Evolutionary conservation across 1,139 yeast species (phyloP).

Genomic region (Yamadazyma pseudoaaseri): DNA sequence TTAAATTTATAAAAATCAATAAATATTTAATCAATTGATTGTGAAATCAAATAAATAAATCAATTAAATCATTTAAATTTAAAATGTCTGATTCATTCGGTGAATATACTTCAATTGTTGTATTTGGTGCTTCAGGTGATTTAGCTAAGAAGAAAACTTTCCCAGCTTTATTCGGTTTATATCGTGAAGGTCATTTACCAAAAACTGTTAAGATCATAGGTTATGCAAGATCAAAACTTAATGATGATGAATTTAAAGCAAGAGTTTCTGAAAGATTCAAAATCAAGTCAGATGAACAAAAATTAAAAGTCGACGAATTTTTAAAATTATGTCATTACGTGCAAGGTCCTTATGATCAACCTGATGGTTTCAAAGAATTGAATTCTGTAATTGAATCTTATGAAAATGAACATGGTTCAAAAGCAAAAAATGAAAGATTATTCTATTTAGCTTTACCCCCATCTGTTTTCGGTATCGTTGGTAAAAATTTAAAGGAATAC

Average conservation of each 20-base stretch:
- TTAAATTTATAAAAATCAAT: too few species aligned
- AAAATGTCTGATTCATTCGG: constrained; percentile 39
- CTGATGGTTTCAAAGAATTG: constrained; percentile 67
- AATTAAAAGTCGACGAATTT: constrained; percentile 58
- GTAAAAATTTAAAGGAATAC: constrained; percentile 65
- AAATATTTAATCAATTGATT: too few species aligned
- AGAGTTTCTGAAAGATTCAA: constrained; percentile 70
- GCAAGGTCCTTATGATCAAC: constrained; percentile 75
- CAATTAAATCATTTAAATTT: too few species aligned
- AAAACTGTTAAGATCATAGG: constrained; percentile 74
- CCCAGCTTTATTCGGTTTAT: constrained; percentile 73
- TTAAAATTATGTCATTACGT: constrained; percentile 64
- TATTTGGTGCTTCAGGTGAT: constrained; percentile 97
- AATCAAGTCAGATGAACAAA: constrained; percentile 44
- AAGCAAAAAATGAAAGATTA: constrained; percentile 61
- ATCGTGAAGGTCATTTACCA: constrained; percentile 78
- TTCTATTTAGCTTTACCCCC: constrained; percentile 96
- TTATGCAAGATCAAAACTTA: constrained; percentile 81
- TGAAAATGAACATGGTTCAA: constrained; percentile 48
- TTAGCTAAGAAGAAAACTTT: constrained; percentile 94
- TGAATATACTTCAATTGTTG: constrained; percentile 71
- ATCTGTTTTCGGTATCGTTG: constrained; percentile 80
- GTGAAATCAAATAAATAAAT: too few species aligned
- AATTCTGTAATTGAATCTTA: constrained; percentile 54
- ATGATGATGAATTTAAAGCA: constrained; percentile 61